Evolutionary conservation across 2,329 filamentous ascomycete species (phyloP), one percentile per base, ranked within the genome.

Genomic region (Penicillium sp.): DNA sequence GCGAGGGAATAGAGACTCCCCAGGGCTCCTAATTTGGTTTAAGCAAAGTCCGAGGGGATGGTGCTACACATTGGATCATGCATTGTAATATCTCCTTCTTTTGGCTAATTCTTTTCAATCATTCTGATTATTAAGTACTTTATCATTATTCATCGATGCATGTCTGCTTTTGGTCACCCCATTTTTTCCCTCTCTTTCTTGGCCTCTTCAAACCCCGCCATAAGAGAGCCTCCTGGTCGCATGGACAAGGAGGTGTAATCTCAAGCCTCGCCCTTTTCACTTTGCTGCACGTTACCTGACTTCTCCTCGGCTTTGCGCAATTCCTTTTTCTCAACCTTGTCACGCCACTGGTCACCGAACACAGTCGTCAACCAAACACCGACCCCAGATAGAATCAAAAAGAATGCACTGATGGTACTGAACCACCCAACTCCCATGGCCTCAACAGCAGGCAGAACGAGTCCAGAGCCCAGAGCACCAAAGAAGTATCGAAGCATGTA

Each of bases 341-440:
- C 78, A 10, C 84, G 73, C 83, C 83, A 85, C 10, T 63, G 55
- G 54, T 75, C 72, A 0, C 83, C 83, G 65, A 78, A 83, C 9
- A 76, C 52, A 3, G 81, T 78, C 1, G 79, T 81, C 2, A 79
- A 69, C 73, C 77, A 81, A 0, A 82, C 74, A 7, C 73, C 74
- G 0, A 67, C 63, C 0, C 83, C 76, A 14, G 77, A 73, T 3
- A 72, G 61, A 1, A 83, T 66, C 46, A 89, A 66, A 56, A 88
- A 88, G 1, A 72, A 52, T 0, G 85, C 82, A 46, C 80, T 84
- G 54, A 92, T 86, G 1, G 89, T 92, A 43, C 82, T 86, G 69
- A 92, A 92, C 88, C 89, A 92, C 0, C 90, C 91, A 0, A 93
- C 86, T 3, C 91, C 90, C 51, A 94, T 87, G 29, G 72, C 76